Evolutionary conservation across 129 eudicot species (phyloP), one percentile per base, ranked within the genome.

Genomic region (Helianthus tuberosus): DNA sequence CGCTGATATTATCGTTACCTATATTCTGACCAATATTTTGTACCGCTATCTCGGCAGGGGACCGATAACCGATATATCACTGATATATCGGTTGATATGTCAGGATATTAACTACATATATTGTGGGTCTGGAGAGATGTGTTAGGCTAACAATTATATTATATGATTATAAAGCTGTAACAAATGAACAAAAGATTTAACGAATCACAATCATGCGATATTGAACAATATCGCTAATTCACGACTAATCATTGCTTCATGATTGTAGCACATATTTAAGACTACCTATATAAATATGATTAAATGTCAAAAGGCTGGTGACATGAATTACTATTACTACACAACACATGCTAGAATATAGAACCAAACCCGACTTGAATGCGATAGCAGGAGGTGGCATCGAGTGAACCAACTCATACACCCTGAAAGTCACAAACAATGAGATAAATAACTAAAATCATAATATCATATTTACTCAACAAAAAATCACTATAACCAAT

Each of bases 271-370:
- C 60, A 51, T 44, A 8, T 52, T 17, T 50, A 61, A 46, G n/a
- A 64, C 68, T 78, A 44, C 59, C 76, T 77, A 5, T 48, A 61
- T 64, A 75, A 62, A 61, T 66, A 68, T 6, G 43, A 57, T 12
- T 12, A 20, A 47, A 20, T 67, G 79, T 60, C 79, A 80, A 74
- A 27, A 67, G 79, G 66, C 79, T 62, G 50, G 43, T 75, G 84
- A 75, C 76, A 75, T 69, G 69, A 75, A 64, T 67, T 64, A 72
- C 41, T 6, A 29, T 44, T 67, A 44, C 84, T 23, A 75, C 66
- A 52, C 49, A 20, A 8, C 64, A 79, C 59, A 73, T 38, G 53
- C 27, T 61, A 62, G 80, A 49, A 53, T 50, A 49, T 60, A n/a
- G 39, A 35, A 13, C 55, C 29, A 74, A 67, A 6, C 50, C 60